These are phyloP conservation scores for Collybia mongolica DNA, from an alignment of 768 basidiomycete species.

Conservation along the genomic window DNA sequence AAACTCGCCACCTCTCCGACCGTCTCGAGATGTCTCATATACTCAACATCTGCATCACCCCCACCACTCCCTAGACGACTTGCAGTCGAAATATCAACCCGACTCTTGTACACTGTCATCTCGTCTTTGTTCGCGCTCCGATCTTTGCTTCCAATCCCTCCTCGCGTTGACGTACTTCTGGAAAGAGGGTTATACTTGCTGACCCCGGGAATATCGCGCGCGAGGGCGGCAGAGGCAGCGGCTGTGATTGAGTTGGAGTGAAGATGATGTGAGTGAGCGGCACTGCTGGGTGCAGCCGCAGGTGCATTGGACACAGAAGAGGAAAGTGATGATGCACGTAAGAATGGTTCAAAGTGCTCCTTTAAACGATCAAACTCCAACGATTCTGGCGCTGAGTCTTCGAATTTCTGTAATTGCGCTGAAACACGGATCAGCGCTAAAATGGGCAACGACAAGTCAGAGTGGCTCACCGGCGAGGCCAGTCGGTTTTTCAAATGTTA, in stretches of 20 bases:
- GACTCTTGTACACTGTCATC: conserved; percentile 72
- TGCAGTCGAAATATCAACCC: conserved; percentile 62
- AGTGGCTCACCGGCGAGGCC: conserved; percentile 78
- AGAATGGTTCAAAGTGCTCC: conserved; percentile 95
- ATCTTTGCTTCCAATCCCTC: conserved; percentile 52
- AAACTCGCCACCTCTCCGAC: conserved; percentile 64
- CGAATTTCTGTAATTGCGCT: conserved; percentile 91
- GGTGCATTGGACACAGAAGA: conserved; percentile 54
- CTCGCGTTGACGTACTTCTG: conserved; percentile 41
- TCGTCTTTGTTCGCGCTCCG: conserved; percentile 72
- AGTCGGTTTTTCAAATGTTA: conserved; percentile 95
- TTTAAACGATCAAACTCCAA: conserved; percentile 93
- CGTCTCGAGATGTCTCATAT: conserved; percentile 61
- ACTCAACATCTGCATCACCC: conserved; percentile 69
- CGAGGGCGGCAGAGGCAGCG: conserved; percentile 85
- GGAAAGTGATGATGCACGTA: conserved; percentile 79
- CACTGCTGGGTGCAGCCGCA: conserved; percentile 42
- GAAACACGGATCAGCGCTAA: not conserved
- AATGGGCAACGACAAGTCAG: not conserved
- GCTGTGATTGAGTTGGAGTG: conserved; percentile 84
- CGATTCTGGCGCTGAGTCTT: conserved; percentile 82
- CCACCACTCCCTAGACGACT: conserved; percentile 55
- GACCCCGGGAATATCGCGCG: conserved; percentile 84
- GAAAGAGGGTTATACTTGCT: conserved; percentile 71
- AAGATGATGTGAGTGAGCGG: conserved; percentile 66